Percentiles rank a stretch among this genome's conserved stretches.
Evolutionary conservation across 2,329 filamentous ascomycete genomes (phyloP).

Genomic region (Colletotrichum viniferum): DNA sequence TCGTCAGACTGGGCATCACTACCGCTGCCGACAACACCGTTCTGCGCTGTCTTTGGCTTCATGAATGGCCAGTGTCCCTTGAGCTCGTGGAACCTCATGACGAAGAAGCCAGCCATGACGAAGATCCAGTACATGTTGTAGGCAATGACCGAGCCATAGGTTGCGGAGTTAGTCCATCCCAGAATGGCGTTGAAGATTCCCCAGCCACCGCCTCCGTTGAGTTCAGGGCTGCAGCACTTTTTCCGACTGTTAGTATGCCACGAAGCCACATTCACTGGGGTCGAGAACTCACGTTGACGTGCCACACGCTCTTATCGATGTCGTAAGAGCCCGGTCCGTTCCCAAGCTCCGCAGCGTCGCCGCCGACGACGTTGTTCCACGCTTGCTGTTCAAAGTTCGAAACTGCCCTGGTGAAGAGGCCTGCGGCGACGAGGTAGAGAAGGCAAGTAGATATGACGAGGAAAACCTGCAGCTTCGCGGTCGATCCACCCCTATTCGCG

Average conservation of each 20-base stretch:
- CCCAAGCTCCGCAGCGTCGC: slow-evolving; percentile 55
- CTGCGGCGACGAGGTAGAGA: slow-evolving; percentile 83
- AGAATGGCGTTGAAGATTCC: slow-evolving; percentile 86
- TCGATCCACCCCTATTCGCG: slow-evolving; percentile 42
- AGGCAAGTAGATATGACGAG: slow-evolving; percentile 83
- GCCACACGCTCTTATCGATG: slow-evolving; percentile 79
- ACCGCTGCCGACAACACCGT: not conserved
- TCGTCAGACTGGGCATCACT: not conserved
- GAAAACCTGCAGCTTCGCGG: slow-evolving; percentile 67
- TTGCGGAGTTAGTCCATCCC: slow-evolving; percentile 88
- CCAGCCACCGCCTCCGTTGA: slow-evolving; percentile 80
- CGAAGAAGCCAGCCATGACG: slow-evolving; percentile 67
- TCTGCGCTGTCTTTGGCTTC: slow-evolving; percentile 33
- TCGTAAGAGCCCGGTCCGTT: slow-evolving; percentile 78
- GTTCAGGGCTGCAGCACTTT: slow-evolving; percentile 76
- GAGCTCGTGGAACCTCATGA: slow-evolving; percentile 70
- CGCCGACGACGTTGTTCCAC: slow-evolving; percentile 70
- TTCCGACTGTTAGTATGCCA: not conserved
- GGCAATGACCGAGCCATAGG: slow-evolving; percentile 83
- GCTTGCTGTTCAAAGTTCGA: slow-evolving; percentile 75
- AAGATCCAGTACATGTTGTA: slow-evolving; percentile 89
- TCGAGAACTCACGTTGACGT: slow-evolving; percentile 68
- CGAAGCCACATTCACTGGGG: slow-evolving; percentile 3
- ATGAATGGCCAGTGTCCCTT: slow-evolving; percentile 54
- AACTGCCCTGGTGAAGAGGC: slow-evolving; percentile 77